Evolutionary conservation across 768 basidiomycete species (phyloP), one percentile per base, ranked within the genome.

Genomic region (Amanita fuliginea): DNA sequence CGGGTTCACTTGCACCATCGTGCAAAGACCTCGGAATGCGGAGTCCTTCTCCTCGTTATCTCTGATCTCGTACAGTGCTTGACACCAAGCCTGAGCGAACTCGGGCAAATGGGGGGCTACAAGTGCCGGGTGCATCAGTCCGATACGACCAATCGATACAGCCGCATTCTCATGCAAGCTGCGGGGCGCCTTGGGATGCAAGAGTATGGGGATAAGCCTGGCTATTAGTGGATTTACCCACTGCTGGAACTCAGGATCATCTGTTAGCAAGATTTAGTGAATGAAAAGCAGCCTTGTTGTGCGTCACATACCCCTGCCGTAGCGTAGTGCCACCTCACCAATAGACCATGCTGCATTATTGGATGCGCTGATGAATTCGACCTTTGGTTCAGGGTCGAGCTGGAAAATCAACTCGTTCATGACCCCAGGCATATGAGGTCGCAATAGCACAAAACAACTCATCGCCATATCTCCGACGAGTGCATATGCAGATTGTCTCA

Each of bases 341-440:
- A 96, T 93, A n/a, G 92, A 93, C 96, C 96, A 99, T 1, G 95
- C 95, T 8, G 96, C 96, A 61, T 99, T 99, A 67, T 99, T 99
- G 64, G 91, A 94, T 4, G 95, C 96, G 56, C 91, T 94, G 54
- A 98, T 81, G 60, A 93, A 92, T 64, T 97, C 94, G 28, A 86
- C 75, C 58, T 90, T 88, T 1, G 95, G 96, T 60, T 95, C 89
- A 4, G 88, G 86, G 53, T 93, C 87, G 46, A 99, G 85, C 59
- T 98, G 94, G 35, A 76, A 68, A 53, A 88, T 86, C 48, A 99
- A 75, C 61, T 93, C 87, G 13, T 80, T 74, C 87, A 98, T 93
- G 62, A 99, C 85, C 24, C 80, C 79, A 1, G 89, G 77, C 70
- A 97, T 83, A 53, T 83, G 80, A 1, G 91, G 89, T 36, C 88